Percentiles rank a stretch among this genome's conserved stretches.
phyloP scores from a whole-genome alignment of 2,329 filamentous ascomycete species.

The Diaporthe citri region DNA sequence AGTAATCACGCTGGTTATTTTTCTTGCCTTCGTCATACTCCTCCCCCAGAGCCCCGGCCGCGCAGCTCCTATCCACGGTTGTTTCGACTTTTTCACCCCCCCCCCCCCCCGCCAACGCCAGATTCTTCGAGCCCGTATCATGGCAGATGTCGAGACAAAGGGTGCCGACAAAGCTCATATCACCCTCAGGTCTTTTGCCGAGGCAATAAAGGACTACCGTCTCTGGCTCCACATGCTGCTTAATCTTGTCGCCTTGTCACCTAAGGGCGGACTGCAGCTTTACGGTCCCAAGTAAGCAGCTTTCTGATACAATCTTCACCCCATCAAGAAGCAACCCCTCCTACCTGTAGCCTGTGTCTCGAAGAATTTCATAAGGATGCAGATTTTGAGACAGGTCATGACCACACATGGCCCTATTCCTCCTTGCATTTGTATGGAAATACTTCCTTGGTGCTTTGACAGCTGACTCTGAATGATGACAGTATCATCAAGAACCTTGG shows the following conservation, averaged over 20 bases:
- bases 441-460: no score
- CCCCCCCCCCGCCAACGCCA: conserved; percentile 24
- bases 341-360: no score
- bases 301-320: no score
- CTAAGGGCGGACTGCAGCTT: conserved; percentile 39
- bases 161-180: conserved; percentile 36
- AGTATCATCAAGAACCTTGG: conserved; percentile 41
- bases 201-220: conserved; percentile 35
- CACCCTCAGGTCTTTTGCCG: conserved; percentile 20
- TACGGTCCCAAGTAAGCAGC: conserved; percentile 36
- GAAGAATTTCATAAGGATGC: no score
- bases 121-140: conserved; percentile 33
- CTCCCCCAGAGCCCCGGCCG: conserved; percentile 34
- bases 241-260: conserved; percentile 36
- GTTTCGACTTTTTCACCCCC: conserved; percentile 35
- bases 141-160: conserved; percentile 37
- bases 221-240: conserved; percentile 40
- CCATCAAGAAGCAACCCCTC: no score
- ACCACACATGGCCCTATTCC: no score
- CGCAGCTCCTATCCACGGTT: conserved; percentile 35
- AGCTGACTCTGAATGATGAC: no score
- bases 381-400: no score
- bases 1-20: conserved; percentile 19
- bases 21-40: conserved; percentile 34
- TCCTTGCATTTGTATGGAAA: no score